phyloP scores from a whole-genome alignment of 1,284 basidiomycete species.

The Ceratobasidium theobromae region DNA sequence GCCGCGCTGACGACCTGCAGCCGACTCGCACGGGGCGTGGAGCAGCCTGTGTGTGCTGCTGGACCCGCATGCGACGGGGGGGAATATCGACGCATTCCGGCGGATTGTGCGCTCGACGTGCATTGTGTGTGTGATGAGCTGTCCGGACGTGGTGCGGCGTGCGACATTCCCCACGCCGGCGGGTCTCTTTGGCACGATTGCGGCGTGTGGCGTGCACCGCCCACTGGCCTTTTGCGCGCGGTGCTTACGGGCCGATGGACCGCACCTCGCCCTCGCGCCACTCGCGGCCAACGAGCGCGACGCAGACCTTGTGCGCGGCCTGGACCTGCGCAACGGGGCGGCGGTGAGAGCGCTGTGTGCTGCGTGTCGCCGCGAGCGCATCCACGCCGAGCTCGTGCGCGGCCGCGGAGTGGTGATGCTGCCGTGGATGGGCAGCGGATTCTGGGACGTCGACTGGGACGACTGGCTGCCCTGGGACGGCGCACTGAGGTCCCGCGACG shows the following conservation, averaged over 20 bases:
- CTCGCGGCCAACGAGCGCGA: slow-evolving; percentile 23
- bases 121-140: slow-evolving; percentile 5
- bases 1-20: slow-evolving; percentile 3
- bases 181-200: not conserved
- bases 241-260: slow-evolving; percentile 8
- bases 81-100: slow-evolving; percentile 2
- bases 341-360: slow-evolving; percentile 17
- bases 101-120: slow-evolving; percentile 19
- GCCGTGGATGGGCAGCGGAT: slow-evolving; percentile 22
- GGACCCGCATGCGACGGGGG: not conserved
- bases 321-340: slow-evolving; percentile 5
- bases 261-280: not conserved
- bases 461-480: not conserved
- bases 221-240: slow-evolving; percentile 15
- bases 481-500: not conserved
- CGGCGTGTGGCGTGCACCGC: not conserved
- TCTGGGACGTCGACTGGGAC: slow-evolving; percentile 19
- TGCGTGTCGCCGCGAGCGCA: slow-evolving; percentile 12
- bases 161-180: not conserved
- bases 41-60: not conserved
- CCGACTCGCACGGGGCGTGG: slow-evolving; percentile 2
- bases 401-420: slow-evolving; percentile 15
- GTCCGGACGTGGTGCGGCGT: not conserved
- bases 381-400: slow-evolving; percentile 5
- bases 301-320: not conserved